Conservation (phyloP, 225 moss, liverwort and hornwort genomes). For the Polytrichum commune region DNA sequence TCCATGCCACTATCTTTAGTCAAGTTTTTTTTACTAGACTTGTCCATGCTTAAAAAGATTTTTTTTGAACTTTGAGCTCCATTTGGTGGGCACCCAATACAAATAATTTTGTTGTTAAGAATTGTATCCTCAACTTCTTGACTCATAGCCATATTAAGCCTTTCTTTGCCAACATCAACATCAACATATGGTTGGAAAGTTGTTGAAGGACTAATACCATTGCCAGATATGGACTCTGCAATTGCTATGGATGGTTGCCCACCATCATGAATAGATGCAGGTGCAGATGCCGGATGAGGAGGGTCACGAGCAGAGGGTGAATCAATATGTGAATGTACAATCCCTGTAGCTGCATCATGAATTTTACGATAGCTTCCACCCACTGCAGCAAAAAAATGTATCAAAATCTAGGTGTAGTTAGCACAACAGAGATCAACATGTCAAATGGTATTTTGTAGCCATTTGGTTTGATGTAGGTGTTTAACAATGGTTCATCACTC, state of each 20-base stretch:
- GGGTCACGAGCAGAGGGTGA: conserved; percentile 63
- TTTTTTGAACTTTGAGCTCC: conserved; percentile 16
- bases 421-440: not conserved
- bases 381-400: conserved; percentile 16
- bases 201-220: conserved; percentile 6
- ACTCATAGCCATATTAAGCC: not conserved
- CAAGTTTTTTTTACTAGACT: conserved; percentile 5
- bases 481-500: not conserved
- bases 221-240: conserved; percentile 9
- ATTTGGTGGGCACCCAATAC: conserved; percentile 4
- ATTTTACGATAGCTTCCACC: conserved; percentile 57
- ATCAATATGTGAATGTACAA: conserved; percentile 38
- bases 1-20: conserved; percentile 16
- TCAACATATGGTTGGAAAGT: conserved; percentile 5
- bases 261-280: conserved; percentile 30
- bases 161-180: conserved; percentile 10
- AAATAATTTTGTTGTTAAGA: conserved; percentile 3
- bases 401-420: not conserved
- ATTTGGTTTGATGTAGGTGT: not conserved
- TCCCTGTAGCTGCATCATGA: conserved; percentile 23
- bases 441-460: not conserved
- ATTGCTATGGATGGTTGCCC: conserved; percentile 2
- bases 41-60: conserved; percentile 9
- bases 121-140: conserved; percentile 8
- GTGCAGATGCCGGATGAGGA: conserved; percentile 51